Conservation (phyloP, 169 alveolate genomes). For the Toxoplasma gondii region DNA sequence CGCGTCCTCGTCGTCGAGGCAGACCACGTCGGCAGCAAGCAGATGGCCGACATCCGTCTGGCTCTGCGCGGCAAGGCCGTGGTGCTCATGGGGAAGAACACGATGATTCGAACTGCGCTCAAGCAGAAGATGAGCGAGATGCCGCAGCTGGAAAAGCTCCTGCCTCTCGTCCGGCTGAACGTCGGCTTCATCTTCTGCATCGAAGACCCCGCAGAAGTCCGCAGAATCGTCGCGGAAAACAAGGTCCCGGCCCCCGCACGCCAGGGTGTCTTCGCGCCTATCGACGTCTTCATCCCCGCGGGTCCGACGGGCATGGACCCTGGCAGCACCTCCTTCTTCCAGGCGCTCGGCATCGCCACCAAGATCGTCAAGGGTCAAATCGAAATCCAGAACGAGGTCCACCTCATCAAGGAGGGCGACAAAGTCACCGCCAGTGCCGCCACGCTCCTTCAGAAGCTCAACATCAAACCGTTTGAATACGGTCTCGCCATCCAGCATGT, state of each 20-base stretch:
- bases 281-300: conserved; percentile 97
- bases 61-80: conserved; percentile 93
- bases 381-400: conserved; percentile 95
- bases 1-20: conserved; percentile 90
- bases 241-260: conserved; percentile 98
- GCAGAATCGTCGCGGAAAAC: conserved; percentile 87
- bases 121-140: conserved; percentile 82
- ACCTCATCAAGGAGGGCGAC: conserved; percentile 93
- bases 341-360: conserved; percentile 97
- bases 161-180: conserved; percentile 91
- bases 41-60: conserved; percentile 93
- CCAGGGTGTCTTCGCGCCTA: conserved; percentile 97
- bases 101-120: conserved; percentile 94
- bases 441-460: conserved; percentile 95
- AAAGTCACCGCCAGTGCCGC: conserved; percentile 97
- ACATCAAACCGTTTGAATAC: conserved; percentile 97
- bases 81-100: conserved; percentile 97
- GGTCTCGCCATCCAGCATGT: conserved; percentile 93
- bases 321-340: conserved; percentile 98
- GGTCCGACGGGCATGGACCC: conserved; percentile 99
- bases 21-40: conserved; percentile 96
- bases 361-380: conserved; percentile 98
- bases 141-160: conserved; percentile 87
- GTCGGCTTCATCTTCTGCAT: conserved; percentile 97
- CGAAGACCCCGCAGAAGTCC: conserved; percentile 92